Conservation (phyloP, 495 filamentous ascomycete genomes). For the Pseudoneurospora amorphoporcata region DNA sequence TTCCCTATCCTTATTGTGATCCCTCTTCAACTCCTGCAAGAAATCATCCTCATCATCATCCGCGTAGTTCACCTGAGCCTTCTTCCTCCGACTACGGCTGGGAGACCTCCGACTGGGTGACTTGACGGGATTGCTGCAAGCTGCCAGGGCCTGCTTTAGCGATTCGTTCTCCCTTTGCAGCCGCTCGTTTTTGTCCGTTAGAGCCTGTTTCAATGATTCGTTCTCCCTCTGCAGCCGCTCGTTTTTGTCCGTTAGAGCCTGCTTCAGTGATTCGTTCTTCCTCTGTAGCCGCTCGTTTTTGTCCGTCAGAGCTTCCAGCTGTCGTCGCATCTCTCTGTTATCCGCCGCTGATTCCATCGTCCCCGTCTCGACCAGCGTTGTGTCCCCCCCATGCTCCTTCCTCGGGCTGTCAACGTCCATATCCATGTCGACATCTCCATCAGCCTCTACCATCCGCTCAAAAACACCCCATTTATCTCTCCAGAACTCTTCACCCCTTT, state of each 20-base stretch:
- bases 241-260: slow-evolving; percentile 44
- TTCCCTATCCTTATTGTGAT: neutral
- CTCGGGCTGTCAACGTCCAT: slow-evolving; percentile 4
- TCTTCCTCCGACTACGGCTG: neutral
- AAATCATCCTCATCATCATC: neutral
- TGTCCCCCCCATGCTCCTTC: neutral
- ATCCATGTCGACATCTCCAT: slow-evolving; percentile 40
- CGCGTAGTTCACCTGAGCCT: neutral
- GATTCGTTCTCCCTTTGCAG: slow-evolving; percentile 42
- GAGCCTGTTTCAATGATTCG: slow-evolving; percentile 37
- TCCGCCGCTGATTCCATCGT: neutral
- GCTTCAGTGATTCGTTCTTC: slow-evolving; percentile 38
- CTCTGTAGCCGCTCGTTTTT: slow-evolving; percentile 51
- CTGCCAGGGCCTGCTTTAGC: slow-evolving; percentile 37
- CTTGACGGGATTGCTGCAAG: neutral
- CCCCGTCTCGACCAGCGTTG: neutral
- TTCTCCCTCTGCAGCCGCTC: slow-evolving; percentile 46
- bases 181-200: slow-evolving; percentile 44
- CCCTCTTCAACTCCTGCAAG: neutral
- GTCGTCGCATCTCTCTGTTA: neutral
- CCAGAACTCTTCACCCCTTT: slow-evolving; percentile 69
- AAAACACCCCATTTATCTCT: slow-evolving; percentile 86
- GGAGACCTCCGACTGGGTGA: neutral
- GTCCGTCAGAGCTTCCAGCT: slow-evolving; percentile 3
- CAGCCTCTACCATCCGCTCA: slow-evolving; percentile 33